phyloP scores from a whole-genome alignment of 2,329 filamentous ascomycete species.

The Clarireedia monteithiana region DNA sequence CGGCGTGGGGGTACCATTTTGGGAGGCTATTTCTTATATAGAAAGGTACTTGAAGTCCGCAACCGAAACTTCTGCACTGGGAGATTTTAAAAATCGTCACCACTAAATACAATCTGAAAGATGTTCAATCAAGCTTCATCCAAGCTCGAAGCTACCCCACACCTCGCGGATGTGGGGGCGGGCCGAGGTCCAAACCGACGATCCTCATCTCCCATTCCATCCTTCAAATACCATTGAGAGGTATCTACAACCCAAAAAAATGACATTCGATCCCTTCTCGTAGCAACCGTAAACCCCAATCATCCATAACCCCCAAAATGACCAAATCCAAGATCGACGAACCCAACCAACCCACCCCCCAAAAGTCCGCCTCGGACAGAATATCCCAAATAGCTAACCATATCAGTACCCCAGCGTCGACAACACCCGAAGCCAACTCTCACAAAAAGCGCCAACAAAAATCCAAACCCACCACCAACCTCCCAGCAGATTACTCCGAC shows the following conservation, averaged over 20 bases:
- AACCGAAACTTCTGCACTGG: no score
- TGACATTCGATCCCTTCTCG: no score
- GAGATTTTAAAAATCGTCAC: no score
- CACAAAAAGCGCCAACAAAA: slow-evolving; percentile 22
- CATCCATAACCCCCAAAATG: slow-evolving; percentile 12
- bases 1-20: slow-evolving; percentile 2
- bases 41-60: neutral
- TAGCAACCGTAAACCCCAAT: no score
- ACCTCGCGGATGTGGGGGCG: neutral
- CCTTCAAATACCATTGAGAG: no score
- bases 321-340: neutral
- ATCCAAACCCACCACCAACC: slow-evolving; percentile 31
- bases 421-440: slow-evolving; percentile 3
- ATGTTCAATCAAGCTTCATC: no score
- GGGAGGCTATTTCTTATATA: neutral
- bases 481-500: slow-evolving; percentile 55
- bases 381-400: slow-evolving; percentile 26
- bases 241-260: no score
- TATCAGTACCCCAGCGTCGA: slow-evolving; percentile 11
- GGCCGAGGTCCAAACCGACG: slow-evolving; percentile 2
- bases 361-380: slow-evolving; percentile 23
- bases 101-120: no score
- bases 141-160: neutral
- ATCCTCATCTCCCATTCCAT: neutral
- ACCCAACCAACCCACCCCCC: slow-evolving; percentile 4